Conservation (phyloP, 345 rosid genomes). For the Erysimum cheiranthoides region DNA sequence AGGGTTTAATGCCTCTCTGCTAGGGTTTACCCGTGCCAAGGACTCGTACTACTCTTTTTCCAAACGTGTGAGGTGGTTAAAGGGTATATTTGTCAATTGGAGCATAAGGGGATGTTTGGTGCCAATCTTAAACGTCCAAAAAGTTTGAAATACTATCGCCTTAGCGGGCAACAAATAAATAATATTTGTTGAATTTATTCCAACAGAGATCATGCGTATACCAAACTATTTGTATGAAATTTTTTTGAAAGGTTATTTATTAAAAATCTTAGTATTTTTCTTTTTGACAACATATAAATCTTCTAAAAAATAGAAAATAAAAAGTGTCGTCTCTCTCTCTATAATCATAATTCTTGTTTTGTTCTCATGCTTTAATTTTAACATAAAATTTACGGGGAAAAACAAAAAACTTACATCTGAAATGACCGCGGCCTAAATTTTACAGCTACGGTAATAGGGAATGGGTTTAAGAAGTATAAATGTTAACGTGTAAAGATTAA, state of each 20-base stretch:
- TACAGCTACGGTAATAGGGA: slow-evolving; percentile 13
- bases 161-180: background rate
- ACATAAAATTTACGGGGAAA: background rate
- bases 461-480: background rate
- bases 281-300: too few relatives aligned
- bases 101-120: background rate
- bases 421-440: background rate
- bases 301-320: too few relatives aligned
- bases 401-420: background rate
- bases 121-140: slow-evolving; percentile 7
- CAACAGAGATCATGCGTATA: slow-evolving; percentile 26
- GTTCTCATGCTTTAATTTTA: too few relatives aligned
- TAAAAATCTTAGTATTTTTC: too few relatives aligned
- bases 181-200: slow-evolving; percentile 2
- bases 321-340: too few relatives aligned
- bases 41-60: background rate
- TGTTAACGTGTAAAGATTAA: background rate
- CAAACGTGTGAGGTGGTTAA: slow-evolving; percentile 18
- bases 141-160: slow-evolving; percentile 6
- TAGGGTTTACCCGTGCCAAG: slow-evolving; percentile 35
- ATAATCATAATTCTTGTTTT: too few relatives aligned
- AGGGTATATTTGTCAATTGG: slow-evolving; percentile 32
- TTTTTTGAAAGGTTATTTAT: too few relatives aligned
- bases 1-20: slow-evolving; percentile 27
- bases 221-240: background rate